phyloP scores from a whole-genome alignment of 345 rosid genomes.

The Murraya paniculata region DNA sequence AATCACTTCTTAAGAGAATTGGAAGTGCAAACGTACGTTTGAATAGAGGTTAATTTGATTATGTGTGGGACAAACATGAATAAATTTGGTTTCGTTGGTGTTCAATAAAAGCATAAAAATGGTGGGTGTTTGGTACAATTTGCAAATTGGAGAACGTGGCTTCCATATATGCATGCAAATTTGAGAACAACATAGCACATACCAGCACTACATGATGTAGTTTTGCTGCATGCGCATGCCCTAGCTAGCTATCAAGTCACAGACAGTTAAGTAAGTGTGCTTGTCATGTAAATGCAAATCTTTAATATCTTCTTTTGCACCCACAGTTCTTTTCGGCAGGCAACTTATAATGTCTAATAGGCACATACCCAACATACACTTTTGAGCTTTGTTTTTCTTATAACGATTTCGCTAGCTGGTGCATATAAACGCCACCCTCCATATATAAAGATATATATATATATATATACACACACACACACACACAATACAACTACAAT shows the following conservation, averaged over 20 bases:
- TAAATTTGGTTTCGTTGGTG: too few species aligned
- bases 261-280: constrained; percentile 1
- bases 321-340: constrained; percentile 5
- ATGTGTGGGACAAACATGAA: too few species aligned
- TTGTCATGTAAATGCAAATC: constrained; percentile 15
- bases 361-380: background rate
- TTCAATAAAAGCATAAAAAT: too few species aligned
- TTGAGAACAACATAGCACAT: constrained; percentile 7
- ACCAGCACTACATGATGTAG: background rate
- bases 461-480: too few species aligned
- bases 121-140: background rate
- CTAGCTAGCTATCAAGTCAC: background rate
- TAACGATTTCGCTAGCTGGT: background rate
- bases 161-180: constrained; percentile 23
- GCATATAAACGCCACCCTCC: too few species aligned
- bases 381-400: background rate
- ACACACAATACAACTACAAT: too few species aligned
- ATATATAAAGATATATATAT: too few species aligned
- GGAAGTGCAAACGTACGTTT: too few species aligned
- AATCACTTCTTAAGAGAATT: too few species aligned
- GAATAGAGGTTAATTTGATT: too few species aligned
- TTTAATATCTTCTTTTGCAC: constrained; percentile 11
- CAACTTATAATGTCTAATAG: background rate
- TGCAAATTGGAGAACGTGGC: constrained; percentile 21
- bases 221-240: constrained; percentile 5